Conservation (phyloP, 306 rosid species). For the Citrullus colocynthis region DNA sequence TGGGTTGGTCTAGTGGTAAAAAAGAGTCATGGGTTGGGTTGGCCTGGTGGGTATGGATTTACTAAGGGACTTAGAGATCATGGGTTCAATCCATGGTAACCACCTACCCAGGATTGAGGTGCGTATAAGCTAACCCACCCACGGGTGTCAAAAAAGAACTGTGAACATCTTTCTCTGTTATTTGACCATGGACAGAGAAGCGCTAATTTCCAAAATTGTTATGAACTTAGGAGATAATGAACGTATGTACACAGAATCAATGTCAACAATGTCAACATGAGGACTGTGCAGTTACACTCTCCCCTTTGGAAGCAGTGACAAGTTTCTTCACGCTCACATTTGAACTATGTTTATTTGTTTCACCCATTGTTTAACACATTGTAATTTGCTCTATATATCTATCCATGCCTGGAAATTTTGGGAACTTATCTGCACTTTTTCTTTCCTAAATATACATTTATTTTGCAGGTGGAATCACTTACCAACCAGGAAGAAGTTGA, state of each 20-base stretch:
- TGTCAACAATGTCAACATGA: background rate
- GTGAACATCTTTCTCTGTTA: background rate
- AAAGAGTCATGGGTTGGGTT: too few species aligned
- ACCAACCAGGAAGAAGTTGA: conserved; percentile 92
- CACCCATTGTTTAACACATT: too few species aligned
- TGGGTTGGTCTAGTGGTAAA: too few species aligned
- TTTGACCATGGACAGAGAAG: background rate
- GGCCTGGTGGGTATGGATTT: too few species aligned
- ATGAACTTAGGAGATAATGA: background rate
- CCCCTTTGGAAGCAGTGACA: background rate
- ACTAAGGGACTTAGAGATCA: too few species aligned
- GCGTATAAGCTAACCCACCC: too few species aligned
- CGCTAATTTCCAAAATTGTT: background rate
- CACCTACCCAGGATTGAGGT: too few species aligned
- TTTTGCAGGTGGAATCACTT: conserved; percentile 59
- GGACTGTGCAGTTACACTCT: background rate
- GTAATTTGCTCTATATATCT: too few species aligned
- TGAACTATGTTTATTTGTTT: background rate
- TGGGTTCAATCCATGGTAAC: too few species aligned
- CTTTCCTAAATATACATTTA: conserved; percentile 9
- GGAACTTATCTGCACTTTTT: background rate
- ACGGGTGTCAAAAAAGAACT: too few species aligned
- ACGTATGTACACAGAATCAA: background rate
- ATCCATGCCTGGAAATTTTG: background rate
- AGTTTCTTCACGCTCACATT: background rate